Conservation (phyloP, 2,329 filamentous ascomycete genomes). For the Sporothrix sp. region DNA sequence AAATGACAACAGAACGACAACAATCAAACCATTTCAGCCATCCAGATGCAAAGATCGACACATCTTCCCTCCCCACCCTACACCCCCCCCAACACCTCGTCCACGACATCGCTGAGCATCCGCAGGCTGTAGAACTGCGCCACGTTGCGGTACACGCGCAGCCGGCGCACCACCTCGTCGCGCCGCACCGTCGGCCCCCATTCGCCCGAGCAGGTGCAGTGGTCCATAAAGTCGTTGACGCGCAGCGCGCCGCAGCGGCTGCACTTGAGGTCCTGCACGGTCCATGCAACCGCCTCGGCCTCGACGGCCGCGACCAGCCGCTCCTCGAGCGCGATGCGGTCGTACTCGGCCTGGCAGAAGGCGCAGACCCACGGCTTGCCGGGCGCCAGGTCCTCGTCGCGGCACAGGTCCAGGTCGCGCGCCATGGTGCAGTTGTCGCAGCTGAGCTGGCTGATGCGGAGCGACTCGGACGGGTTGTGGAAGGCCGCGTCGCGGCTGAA, state of each 20-base stretch:
- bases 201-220: constrained; percentile 82
- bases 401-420: constrained; percentile 83
- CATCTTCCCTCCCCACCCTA: not conserved
- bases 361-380: constrained; percentile 61
- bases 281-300: constrained; percentile 66
- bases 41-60: too few relatives aligned
- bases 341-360: constrained; percentile 66
- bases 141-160: constrained; percentile 65
- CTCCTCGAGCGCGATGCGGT: constrained; percentile 77
- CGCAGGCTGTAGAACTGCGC: constrained; percentile 69
- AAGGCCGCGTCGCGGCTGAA: constrained; percentile 86
- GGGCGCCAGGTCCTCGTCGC: constrained; percentile 72
- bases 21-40: too few relatives aligned
- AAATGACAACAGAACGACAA: not conserved
- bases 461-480: constrained; percentile 67
- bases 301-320: constrained; percentile 68
- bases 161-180: constrained; percentile 52
- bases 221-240: constrained; percentile 91
- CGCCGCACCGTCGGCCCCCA: constrained; percentile 67
- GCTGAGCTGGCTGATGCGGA: constrained; percentile 65
- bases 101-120: constrained; percentile 70
- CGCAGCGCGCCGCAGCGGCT: constrained; percentile 58
- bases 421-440: constrained; percentile 87
- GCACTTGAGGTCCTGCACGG: constrained; percentile 84
- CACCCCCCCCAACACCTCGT: constrained; percentile 39